Percentiles rank a stretch among this genome's conserved stretches.
phyloP scores from a whole-genome alignment of 495 filamentous ascomycete genomes.

The Talaromyces trachyspermus region DNA sequence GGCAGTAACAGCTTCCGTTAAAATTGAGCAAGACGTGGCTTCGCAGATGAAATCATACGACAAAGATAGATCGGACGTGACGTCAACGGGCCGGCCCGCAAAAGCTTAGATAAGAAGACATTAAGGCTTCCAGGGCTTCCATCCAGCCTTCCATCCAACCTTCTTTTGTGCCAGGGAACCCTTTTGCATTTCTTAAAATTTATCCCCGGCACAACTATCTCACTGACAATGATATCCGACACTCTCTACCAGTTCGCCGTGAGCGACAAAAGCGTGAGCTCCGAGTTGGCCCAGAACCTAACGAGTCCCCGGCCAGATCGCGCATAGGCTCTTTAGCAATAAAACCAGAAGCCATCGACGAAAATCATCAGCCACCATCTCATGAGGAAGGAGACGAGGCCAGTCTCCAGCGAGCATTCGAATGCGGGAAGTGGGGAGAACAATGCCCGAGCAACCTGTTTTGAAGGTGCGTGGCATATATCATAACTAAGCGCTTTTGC shows the following conservation, averaged over 20 bases:
- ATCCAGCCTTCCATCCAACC: too few species aligned
- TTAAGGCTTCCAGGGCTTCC: too few species aligned
- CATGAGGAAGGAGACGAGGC: constrained; percentile 22
- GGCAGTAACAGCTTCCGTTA: too few species aligned
- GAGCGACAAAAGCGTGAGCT: constrained; percentile 44
- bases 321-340: constrained; percentile 44
- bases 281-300: constrained; percentile 46
- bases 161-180: too few species aligned
- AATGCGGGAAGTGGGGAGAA: constrained; percentile 63
- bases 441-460: constrained; percentile 60
- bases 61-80: constrained; percentile 1
- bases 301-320: constrained; percentile 44
- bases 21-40: too few species aligned
- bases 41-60: too few species aligned
- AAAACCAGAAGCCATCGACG: constrained; percentile 3
- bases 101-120: constrained; percentile 9
- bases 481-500: too few species aligned
- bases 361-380: neutral
- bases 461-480: constrained; percentile 36
- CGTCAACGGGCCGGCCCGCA: constrained; percentile 5
- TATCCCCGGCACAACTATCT: neutral
- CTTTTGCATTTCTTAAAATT: too few species aligned
- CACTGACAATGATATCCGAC: constrained; percentile 28
- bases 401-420: constrained; percentile 42
- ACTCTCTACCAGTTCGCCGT: constrained; percentile 46